These are phyloP conservation scores for Schizochytrium sp. DNA, from an alignment of 108 stramenopile species.

Conservation along the genomic window DNA sequence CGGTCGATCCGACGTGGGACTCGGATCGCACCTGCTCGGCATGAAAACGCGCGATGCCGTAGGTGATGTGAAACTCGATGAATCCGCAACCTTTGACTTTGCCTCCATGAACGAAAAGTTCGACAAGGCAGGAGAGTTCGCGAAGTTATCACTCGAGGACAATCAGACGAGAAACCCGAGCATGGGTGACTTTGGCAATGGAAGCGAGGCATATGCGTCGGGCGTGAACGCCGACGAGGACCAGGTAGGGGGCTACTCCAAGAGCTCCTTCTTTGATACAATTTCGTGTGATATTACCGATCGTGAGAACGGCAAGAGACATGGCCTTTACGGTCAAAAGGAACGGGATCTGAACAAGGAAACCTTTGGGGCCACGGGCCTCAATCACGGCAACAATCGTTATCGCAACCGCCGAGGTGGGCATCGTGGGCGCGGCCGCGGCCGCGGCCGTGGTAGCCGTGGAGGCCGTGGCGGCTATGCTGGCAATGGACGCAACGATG, in stretches of 20 bases:
- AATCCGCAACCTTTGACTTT: slow-evolving; percentile 29
- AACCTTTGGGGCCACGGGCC: slow-evolving; percentile 38
- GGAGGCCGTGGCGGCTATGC: not conserved
- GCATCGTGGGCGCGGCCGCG: not conserved
- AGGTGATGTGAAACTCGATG: slow-evolving; percentile 17
- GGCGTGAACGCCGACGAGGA: not conserved
- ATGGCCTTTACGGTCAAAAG: slow-evolving; percentile 16
- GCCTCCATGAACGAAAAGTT: slow-evolving; percentile 25
- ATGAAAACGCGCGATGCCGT: slow-evolving; percentile 15
- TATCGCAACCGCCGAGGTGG: slow-evolving; percentile 28
- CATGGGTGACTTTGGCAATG: not conserved
- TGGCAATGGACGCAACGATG: not conserved
- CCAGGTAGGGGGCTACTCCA: slow-evolving; percentile 25
- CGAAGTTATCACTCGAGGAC: not conserved
- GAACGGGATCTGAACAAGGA: slow-evolving; percentile 45
- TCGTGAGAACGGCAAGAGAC: slow-evolving; percentile 29
- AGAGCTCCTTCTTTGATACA: slow-evolving; percentile 39
- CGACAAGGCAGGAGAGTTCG: slow-evolving; percentile 27
- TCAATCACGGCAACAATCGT: slow-evolving; percentile 20
- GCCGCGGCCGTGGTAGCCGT: not conserved
- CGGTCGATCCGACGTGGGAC: slow-evolving; percentile 14
- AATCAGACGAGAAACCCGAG: not conserved
- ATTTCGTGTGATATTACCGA: slow-evolving; percentile 20
- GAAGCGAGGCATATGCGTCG: no score
- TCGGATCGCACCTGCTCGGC: slow-evolving; percentile 25